Evolutionary conservation across 2,329 filamentous ascomycete genomes (phyloP), one percentile per base, ranked within the genome.

Genomic region (Paecilomyces niveus): DNA sequence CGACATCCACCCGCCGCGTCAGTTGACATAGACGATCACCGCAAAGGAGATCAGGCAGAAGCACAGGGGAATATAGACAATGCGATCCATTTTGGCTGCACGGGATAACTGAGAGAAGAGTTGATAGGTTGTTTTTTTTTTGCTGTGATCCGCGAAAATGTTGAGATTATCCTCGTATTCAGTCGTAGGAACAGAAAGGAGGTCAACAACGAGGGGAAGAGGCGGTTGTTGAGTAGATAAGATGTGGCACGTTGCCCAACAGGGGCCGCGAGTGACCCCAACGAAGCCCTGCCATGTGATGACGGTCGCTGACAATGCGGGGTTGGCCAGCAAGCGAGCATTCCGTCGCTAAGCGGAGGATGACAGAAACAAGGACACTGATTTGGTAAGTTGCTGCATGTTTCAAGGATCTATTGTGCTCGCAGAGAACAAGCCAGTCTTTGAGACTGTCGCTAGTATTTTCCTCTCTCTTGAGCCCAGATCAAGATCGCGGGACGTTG

Each of bases 21-120:
- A 72, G 63, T 72, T 68, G 64, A 67, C 58, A 59, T 71, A 73
- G 59, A 69, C 64, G 64, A 73, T 68, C 55, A 73, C 71, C n/a
- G 70, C 71, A 59, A 73, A 73, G 33, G 71, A 72, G 60, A 72
- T 67, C 54, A 73, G 63, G 59, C 71, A 73, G 65, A 73, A 70
- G 59, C 71, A 72, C 26, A 73, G 65, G 15, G 71, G 70, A 33
- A 73, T 72, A 53, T 71, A 72, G 61, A 72, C 69, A 52, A 65
- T 70, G 60, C 64, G 67, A 56, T 73, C 70, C 67, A 72, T 72
- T 29, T 71, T 22, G n/a, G 8, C n/a, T 45, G 7, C 18, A 13
- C 39, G 4, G 15, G n/a, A 45, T n/a, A 45, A n/a, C n/a, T 45
- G 39, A 18, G 15, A 18, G 15, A 18, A 8, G n/a, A 45, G 2